A percentile compares a stretch with the other conserved stretches of the same genome.
Conservation (phyloP, 1,139 yeast species). For the Taphrina communis region DNA sequence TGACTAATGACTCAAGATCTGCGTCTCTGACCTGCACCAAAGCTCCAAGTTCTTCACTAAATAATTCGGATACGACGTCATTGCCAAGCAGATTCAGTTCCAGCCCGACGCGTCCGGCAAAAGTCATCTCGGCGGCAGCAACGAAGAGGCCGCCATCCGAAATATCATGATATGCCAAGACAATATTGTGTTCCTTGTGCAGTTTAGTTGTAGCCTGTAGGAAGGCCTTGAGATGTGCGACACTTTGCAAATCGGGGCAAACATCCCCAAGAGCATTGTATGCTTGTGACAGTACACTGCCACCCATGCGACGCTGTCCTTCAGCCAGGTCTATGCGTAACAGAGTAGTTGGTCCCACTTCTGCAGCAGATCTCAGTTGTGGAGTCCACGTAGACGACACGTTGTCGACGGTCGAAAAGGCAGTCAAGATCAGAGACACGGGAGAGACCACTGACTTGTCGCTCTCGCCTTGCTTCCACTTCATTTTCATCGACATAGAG, state of each 20-base stretch:
- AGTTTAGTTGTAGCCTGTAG: conserved; percentile 70
- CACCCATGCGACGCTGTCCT: conserved; percentile 69
- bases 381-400: conserved; percentile 98
- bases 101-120: conserved; percentile 90
- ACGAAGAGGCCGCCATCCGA: conserved; percentile 96
- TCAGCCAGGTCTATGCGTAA: conserved; percentile 83
- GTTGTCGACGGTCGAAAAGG: conserved; percentile 84
- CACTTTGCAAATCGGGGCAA: conserved; percentile 82
- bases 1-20: conserved; percentile 62
- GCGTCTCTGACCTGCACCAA: conserved; percentile 80
- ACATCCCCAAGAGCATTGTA: conserved; percentile 82
- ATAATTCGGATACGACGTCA: conserved; percentile 56
- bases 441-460: conserved; percentile 90
- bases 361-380: conserved; percentile 62
- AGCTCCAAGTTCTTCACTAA: conserved; percentile 94
- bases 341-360: conserved; percentile 59
- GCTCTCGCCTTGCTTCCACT: conserved; percentile 68
- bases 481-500: conserved; percentile 99
- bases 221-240: conserved; percentile 67
- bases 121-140: conserved; percentile 92
- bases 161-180: conserved; percentile 91
- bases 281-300: conserved; percentile 93
- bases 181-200: conserved; percentile 67
- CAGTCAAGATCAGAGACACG: conserved; percentile 86
- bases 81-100: conserved; percentile 53